These are phyloP conservation scores for Pythium brachiatum DNA, from an alignment of 352 stramenopile genomes.

Conservation along the genomic window DNA sequence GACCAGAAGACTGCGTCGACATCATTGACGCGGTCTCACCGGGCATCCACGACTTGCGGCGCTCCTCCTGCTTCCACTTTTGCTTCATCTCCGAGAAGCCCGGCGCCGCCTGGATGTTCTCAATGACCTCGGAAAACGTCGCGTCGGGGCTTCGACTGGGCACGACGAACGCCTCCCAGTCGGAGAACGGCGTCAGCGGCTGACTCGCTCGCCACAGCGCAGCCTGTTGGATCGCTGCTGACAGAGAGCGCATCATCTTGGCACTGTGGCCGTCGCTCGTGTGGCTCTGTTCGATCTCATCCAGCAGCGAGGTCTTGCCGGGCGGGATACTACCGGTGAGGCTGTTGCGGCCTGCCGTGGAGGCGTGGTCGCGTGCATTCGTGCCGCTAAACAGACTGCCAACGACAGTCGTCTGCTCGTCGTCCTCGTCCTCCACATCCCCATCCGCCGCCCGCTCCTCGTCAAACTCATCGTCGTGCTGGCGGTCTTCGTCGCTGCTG, in stretches of 20 bases:
- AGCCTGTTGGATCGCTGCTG: slow-evolving; percentile 68
- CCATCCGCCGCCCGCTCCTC: slow-evolving; percentile 43
- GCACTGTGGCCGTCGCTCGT: slow-evolving; percentile 54
- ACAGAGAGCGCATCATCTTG: slow-evolving; percentile 75
- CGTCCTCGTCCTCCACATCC: slow-evolving; percentile 60
- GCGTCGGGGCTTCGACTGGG: slow-evolving; percentile 49
- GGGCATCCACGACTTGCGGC: slow-evolving; percentile 74
- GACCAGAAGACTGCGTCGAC: background rate
- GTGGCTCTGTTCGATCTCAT: slow-evolving; percentile 71
- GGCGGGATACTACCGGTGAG: slow-evolving; percentile 14
- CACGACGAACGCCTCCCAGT: slow-evolving; percentile 62
- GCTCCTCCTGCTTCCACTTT: slow-evolving; percentile 56
- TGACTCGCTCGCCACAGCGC: slow-evolving; percentile 77
- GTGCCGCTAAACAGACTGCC: slow-evolving; percentile 75
- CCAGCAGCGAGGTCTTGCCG: slow-evolving; percentile 39
- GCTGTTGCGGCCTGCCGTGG: slow-evolving; percentile 22
- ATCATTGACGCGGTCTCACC: slow-evolving; percentile 32
- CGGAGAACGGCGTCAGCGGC: slow-evolving; percentile 61
- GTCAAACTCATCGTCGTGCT: slow-evolving; percentile 36
- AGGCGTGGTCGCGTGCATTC: slow-evolving; percentile 45
- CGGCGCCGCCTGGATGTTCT: slow-evolving; percentile 45
- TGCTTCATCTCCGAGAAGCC: slow-evolving; percentile 47
- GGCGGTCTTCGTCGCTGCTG: slow-evolving; percentile 71
- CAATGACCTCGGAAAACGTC: slow-evolving; percentile 77
- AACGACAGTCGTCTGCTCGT: slow-evolving; percentile 78